Conservation (phyloP, 1,284 basidiomycete species). For the Coniferiporia sulphurascens region DNA sequence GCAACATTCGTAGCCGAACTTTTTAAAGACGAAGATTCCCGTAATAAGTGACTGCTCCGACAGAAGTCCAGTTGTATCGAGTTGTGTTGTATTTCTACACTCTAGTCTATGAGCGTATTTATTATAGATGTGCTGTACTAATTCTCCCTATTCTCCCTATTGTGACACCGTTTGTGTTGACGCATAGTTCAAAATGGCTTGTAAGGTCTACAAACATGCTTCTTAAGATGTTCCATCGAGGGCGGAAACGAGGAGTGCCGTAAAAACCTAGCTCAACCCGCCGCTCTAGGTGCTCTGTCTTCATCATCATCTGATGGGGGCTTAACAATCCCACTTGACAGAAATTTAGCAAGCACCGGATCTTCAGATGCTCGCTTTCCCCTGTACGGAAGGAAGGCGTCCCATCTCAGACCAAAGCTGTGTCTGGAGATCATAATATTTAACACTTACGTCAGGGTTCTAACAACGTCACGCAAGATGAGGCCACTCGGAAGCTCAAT, state of each 20-base stretch:
- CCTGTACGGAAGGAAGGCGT: slow-evolving; percentile 25
- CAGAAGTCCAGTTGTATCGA: background rate
- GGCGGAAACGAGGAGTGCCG: too few species aligned
- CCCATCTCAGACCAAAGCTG: background rate
- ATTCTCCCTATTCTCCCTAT: too few species aligned
- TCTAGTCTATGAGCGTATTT: background rate
- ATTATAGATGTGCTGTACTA: background rate
- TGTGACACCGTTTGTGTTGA: too few species aligned
- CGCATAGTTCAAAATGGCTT: too few species aligned
- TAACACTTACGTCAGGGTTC: slow-evolving; percentile 47
- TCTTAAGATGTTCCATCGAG: too few species aligned
- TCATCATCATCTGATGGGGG: slow-evolving; percentile 39
- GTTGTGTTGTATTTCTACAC: background rate
- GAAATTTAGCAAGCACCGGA: slow-evolving; percentile 41
- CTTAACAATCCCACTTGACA: slow-evolving; percentile 49
- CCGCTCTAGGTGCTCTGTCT: slow-evolving; percentile 5
- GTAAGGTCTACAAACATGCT: too few species aligned
- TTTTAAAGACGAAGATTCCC: slow-evolving; percentile 15
- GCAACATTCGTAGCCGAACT: slow-evolving; percentile 48
- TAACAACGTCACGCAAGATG: slow-evolving; percentile 62
- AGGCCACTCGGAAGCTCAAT: slow-evolving; percentile 68
- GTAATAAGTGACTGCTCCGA: background rate
- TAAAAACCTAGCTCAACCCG: background rate
- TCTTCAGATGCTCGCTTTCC: slow-evolving; percentile 38
- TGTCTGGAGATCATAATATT: background rate